phyloP scores from a whole-genome alignment of 2,329 filamentous ascomycete genomes.

The Curvularia spicifera region DNA sequence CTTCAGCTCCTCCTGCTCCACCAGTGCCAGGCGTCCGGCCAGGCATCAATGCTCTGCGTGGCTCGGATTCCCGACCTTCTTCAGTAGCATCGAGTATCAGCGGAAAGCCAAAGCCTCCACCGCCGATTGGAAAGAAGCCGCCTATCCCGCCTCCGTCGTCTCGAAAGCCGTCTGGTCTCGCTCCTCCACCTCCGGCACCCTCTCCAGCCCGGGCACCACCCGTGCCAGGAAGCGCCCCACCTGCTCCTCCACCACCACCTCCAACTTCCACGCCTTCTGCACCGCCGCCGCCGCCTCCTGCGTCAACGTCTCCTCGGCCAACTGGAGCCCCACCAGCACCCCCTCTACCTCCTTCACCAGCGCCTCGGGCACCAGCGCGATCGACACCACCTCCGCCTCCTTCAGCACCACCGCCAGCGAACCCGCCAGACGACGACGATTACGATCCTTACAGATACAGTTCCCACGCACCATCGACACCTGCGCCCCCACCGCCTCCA shows the following conservation, averaged over 20 bases:
- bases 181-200: slow-evolving; percentile 48
- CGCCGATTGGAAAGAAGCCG: slow-evolving; percentile 77
- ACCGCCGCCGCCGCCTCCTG: slow-evolving; percentile 51
- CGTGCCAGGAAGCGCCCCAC: slow-evolving; percentile 49
- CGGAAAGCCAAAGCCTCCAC: slow-evolving; percentile 71
- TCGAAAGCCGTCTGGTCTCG: slow-evolving; percentile 63
- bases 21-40: slow-evolving; percentile 59
- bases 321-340: slow-evolving; percentile 28
- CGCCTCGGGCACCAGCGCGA: slow-evolving; percentile 31
- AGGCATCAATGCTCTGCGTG: slow-evolving; percentile 66
- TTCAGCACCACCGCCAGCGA: slow-evolving; percentile 6
- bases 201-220: slow-evolving; percentile 53
- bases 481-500: slow-evolving; percentile 57
- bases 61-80: slow-evolving; percentile 61
- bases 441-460: slow-evolving; percentile 55
- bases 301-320: slow-evolving; percentile 31
- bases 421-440: slow-evolving; percentile 32
- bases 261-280: slow-evolving; percentile 52
- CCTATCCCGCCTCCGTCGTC: slow-evolving; percentile 63
- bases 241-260: slow-evolving; percentile 52
- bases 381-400: slow-evolving; percentile 35
- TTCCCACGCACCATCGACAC: slow-evolving; percentile 33
- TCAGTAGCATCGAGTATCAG: slow-evolving; percentile 67
- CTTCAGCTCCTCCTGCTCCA: slow-evolving; percentile 57
- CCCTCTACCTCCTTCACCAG: slow-evolving; percentile 23